Conservation (phyloP, 495 filamentous ascomycete genomes). For the Neurospora hispaniola region DNA sequence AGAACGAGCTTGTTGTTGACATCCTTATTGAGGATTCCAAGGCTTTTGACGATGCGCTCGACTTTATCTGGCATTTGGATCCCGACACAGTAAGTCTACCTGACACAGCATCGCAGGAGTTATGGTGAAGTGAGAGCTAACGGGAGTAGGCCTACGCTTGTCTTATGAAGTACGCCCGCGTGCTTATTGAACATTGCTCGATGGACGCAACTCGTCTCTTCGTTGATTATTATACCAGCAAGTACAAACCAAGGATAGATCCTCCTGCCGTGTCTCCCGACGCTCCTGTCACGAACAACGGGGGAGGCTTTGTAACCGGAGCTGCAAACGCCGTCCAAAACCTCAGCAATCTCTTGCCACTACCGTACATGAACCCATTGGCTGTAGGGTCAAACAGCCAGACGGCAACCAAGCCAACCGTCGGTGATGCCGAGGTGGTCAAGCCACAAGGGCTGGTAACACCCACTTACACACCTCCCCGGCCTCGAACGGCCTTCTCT, state of each 20-base stretch:
- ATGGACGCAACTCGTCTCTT: conserved; percentile 72
- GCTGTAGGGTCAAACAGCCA: conserved; percentile 31
- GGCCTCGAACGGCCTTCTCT: conserved; percentile 86
- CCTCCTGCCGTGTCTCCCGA: conserved; percentile 39
- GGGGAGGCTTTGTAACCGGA: conserved; percentile 42
- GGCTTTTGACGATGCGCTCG: conserved; percentile 73
- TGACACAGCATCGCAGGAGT: background rate
- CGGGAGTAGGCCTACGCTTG: conserved; percentile 63
- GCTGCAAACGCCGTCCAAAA: conserved; percentile 68
- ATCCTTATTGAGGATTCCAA: conserved; percentile 93
- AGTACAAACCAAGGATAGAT: conserved; percentile 64
- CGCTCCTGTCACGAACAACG: conserved; percentile 13
- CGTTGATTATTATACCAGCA: conserved; percentile 84
- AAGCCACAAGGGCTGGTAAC: conserved; percentile 20
- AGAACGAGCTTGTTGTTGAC: conserved; percentile 88
- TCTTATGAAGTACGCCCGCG: conserved; percentile 90
- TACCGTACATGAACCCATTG: conserved; percentile 71
- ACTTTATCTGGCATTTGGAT: conserved; percentile 82
- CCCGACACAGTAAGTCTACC: conserved; percentile 56
- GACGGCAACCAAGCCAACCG: conserved; percentile 27
- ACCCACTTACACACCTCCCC: conserved; percentile 55
- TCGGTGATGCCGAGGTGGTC: conserved; percentile 20
- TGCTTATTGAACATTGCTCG: conserved; percentile 76
- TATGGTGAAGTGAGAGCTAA: conserved; percentile 16
- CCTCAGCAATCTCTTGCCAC: conserved; percentile 67